A percentile compares a stretch with the other conserved stretches of the same genome.
These are phyloP conservation scores for Fraxinus albicans DNA, from an alignment of 305 asterid species.

Conservation along the genomic window DNA sequence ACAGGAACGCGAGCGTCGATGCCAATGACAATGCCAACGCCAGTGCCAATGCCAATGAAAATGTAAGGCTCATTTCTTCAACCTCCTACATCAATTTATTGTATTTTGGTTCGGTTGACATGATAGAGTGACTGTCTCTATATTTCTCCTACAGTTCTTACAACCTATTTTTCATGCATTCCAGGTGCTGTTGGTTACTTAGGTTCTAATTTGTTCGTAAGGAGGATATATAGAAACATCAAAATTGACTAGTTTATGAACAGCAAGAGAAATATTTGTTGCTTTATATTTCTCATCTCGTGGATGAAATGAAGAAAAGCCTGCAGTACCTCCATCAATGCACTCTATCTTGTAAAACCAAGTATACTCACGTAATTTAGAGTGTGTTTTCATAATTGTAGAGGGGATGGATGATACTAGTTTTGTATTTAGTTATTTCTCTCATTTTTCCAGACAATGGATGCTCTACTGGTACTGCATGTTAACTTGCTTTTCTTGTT, in stretches of 20 bases:
- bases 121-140: no score
- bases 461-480: not conserved
- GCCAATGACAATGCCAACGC: no score
- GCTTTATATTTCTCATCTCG: slow-evolving; percentile 15
- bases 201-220: slow-evolving; percentile 57
- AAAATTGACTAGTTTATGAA: slow-evolving; percentile 45
- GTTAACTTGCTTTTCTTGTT: not conserved
- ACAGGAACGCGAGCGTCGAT: no score
- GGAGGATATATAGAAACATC: slow-evolving; percentile 65
- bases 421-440: slow-evolving; percentile 22
- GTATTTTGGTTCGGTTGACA: no score
- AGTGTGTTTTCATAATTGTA: slow-evolving; percentile 24
- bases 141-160: slow-evolving; percentile 12
- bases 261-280: slow-evolving; percentile 1
- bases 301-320: slow-evolving; percentile 20
- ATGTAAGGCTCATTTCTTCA: no score
- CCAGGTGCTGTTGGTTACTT: slow-evolving; percentile 59
- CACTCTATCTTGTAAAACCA: slow-evolving; percentile 26
- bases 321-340: slow-evolving; percentile 4
- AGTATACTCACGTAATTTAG: slow-evolving; percentile 21
- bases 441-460: not conserved
- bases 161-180: not conserved
- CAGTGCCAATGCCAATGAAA: no score
- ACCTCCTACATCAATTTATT: no score
- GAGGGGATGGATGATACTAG: slow-evolving; percentile 10